phyloP scores from a whole-genome alignment of 2,329 filamentous ascomycete genomes.

The Seiridium cupressi region DNA sequence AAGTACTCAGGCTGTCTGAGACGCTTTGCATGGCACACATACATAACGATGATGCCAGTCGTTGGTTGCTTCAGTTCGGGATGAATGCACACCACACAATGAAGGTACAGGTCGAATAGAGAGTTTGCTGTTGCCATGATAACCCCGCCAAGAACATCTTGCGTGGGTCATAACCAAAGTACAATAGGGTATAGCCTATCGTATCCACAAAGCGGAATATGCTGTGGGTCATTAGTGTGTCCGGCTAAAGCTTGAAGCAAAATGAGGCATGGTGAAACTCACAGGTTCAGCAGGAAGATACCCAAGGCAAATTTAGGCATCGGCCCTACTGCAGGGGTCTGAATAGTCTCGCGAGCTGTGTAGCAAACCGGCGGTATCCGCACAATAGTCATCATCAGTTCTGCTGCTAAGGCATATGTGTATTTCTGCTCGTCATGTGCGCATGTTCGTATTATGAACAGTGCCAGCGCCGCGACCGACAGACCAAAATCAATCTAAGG shows the following conservation, averaged over 20 bases:
- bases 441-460: slow-evolving; percentile 23
- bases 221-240: slow-evolving; percentile 13
- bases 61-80: slow-evolving; percentile 18
- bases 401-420: slow-evolving; percentile 22
- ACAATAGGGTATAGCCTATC: slow-evolving; percentile 25
- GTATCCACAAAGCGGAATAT: slow-evolving; percentile 26
- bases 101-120: slow-evolving; percentile 25
- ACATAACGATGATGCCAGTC: neutral
- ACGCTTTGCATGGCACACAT: too few species aligned
- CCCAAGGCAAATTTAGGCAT: slow-evolving; percentile 27
- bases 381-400: slow-evolving; percentile 25
- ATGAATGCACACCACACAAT: slow-evolving; percentile 31
- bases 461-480: slow-evolving; percentile 21
- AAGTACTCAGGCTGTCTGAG: too few species aligned
- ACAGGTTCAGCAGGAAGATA: slow-evolving; percentile 28
- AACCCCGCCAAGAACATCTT: slow-evolving; percentile 23
- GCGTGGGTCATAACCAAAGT: slow-evolving; percentile 27
- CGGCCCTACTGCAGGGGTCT: slow-evolving; percentile 16
- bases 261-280: slow-evolving; percentile 11
- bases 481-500: slow-evolving; percentile 28
- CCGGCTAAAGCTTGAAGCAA: neutral
- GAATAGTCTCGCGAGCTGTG: slow-evolving; percentile 24
- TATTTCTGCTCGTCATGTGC: slow-evolving; percentile 24
- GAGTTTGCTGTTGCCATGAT: slow-evolving; percentile 17
- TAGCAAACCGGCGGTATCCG: slow-evolving; percentile 27